These are phyloP conservation scores for Chrysanthemum makinoi DNA, from an alignment of 129 eudicot genomes.

Conservation along the genomic window DNA sequence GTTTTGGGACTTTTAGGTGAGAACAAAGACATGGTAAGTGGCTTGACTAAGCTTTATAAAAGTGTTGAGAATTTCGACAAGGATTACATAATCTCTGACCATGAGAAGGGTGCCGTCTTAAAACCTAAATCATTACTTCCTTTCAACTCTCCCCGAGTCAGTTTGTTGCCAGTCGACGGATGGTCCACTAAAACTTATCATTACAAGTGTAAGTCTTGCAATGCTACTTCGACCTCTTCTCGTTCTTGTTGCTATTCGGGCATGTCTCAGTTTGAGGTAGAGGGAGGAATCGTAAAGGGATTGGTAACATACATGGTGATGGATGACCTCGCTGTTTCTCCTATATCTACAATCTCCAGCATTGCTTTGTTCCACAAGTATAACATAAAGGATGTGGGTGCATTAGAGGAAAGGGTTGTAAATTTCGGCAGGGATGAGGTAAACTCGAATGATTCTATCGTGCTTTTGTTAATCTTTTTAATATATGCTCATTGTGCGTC, in stretches of 20 bases:
- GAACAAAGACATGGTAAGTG: not conserved
- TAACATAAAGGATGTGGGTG: slow-evolving; percentile 15
- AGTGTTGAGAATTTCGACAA: slow-evolving; percentile 10
- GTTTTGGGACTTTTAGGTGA: not conserved
- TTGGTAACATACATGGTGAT: slow-evolving; percentile 19
- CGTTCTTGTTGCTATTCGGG: not conserved
- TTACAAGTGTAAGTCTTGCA: not conserved
- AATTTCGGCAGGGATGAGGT: slow-evolving; percentile 17
- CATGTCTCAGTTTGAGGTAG: not conserved
- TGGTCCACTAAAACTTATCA: not conserved
- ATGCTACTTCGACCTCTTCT: not conserved
- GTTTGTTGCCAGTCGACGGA: not conserved
- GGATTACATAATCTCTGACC: slow-evolving; percentile 8
- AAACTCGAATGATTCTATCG: not conserved
- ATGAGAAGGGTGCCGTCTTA: slow-evolving; percentile 4
- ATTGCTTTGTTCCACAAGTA: slow-evolving; percentile 14
- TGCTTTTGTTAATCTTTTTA: not conserved
- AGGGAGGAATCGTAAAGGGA: slow-evolving; percentile 6
- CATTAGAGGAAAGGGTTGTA: slow-evolving; percentile 24
- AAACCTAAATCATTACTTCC: slow-evolving; percentile 3
- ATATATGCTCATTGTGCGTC: not conserved
- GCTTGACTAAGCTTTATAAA: not conserved
- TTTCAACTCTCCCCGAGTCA: not conserved
- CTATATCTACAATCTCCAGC: slow-evolving; percentile 16
- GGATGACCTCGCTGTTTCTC: slow-evolving; percentile 15